Percentiles rank a stretch among this genome's conserved stretches.
phyloP scores from a whole-genome alignment of 2,329 filamentous ascomycete species.

The Didymella segeticola region DNA sequence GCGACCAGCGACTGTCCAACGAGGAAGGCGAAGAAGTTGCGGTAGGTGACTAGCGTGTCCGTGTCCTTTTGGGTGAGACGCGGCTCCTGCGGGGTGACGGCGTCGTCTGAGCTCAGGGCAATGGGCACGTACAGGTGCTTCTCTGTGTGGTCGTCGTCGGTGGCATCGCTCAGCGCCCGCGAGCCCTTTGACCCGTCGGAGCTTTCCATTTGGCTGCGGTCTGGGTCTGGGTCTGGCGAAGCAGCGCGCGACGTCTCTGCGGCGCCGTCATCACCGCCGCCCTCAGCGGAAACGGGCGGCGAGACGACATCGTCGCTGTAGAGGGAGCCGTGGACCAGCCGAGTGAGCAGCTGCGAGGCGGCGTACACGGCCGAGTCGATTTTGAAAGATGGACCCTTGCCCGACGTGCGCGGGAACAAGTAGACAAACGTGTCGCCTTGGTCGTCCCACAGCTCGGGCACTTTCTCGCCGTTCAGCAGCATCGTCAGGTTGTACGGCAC shows the following conservation, averaged over 20 bases:
- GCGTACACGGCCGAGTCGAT: slow-evolving; percentile 65
- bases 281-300: slow-evolving; percentile 30
- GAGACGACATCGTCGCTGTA: slow-evolving; percentile 47
- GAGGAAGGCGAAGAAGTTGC: slow-evolving; percentile 70
- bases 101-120: slow-evolving; percentile 60
- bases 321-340: slow-evolving; percentile 62
- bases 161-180: slow-evolving; percentile 55
- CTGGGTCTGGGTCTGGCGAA: slow-evolving; percentile 44
- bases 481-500: slow-evolving; percentile 62
- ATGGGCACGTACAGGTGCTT: slow-evolving; percentile 67
- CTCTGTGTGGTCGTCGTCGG: slow-evolving; percentile 57
- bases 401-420: slow-evolving; percentile 64
- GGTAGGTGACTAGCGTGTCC: slow-evolving; percentile 64
- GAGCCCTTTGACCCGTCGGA: slow-evolving; percentile 58
- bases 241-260: slow-evolving; percentile 41
- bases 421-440: slow-evolving; percentile 69
- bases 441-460: slow-evolving; percentile 68
- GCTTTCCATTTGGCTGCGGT: slow-evolving; percentile 41
- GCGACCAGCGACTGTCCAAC: slow-evolving; percentile 67
- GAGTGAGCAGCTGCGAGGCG: slow-evolving; percentile 62
- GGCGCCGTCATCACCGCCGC: too few species aligned
- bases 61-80: slow-evolving; percentile 56
- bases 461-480: slow-evolving; percentile 60
- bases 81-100: slow-evolving; percentile 37
- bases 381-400: slow-evolving; percentile 66